Conservation (phyloP, 2,329 filamentous ascomycete genomes). For the Juglanconis sp. region DNA sequence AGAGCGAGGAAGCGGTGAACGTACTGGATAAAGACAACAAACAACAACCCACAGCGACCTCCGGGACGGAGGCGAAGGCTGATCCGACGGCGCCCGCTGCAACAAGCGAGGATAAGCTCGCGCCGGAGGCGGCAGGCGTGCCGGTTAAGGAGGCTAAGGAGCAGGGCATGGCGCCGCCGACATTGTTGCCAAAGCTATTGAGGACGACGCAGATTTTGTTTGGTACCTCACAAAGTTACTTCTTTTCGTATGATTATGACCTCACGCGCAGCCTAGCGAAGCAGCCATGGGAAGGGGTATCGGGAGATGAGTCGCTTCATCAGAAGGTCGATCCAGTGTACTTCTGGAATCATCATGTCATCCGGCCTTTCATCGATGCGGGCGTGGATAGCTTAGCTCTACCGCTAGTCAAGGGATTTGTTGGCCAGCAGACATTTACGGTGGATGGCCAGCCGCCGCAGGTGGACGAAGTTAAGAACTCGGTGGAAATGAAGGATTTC, state of each 20-base stretch:
- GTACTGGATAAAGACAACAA: conserved; percentile 39
- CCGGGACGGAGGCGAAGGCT: not conserved
- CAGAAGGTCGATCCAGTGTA: conserved; percentile 72
- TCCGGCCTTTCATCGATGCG: conserved; percentile 70
- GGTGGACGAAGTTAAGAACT: conserved; percentile 45
- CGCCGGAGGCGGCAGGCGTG: conserved; percentile 16
- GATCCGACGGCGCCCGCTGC: conserved; percentile 12
- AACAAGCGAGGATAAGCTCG: conserved; percentile 5
- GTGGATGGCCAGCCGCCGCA: conserved; percentile 62
- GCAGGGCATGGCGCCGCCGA: conserved; percentile 19
- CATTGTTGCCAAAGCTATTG: conserved; percentile 76
- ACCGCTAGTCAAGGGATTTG: conserved; percentile 89
- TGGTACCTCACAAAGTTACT: conserved; percentile 79
- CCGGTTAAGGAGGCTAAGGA: conserved; percentile 15
- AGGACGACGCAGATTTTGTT: conserved; percentile 83
- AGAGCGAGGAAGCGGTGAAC: conserved; percentile 29
- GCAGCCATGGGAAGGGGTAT: conserved; percentile 43
- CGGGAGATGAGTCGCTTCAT: conserved; percentile 66
- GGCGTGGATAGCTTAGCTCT: conserved; percentile 69
- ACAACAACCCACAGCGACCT: conserved; percentile 23
- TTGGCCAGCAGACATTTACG: conserved; percentile 80
- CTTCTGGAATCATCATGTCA: conserved; percentile 86
- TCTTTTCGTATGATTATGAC: conserved; percentile 92
- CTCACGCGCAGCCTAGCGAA: conserved; percentile 66
- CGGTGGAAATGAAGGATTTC: conserved; percentile 37